A percentile compares a stretch with the other conserved stretches of the same genome.
Conservation (phyloP, 1,284 basidiomycete genomes). For the Ustilago bromivora region DNA sequence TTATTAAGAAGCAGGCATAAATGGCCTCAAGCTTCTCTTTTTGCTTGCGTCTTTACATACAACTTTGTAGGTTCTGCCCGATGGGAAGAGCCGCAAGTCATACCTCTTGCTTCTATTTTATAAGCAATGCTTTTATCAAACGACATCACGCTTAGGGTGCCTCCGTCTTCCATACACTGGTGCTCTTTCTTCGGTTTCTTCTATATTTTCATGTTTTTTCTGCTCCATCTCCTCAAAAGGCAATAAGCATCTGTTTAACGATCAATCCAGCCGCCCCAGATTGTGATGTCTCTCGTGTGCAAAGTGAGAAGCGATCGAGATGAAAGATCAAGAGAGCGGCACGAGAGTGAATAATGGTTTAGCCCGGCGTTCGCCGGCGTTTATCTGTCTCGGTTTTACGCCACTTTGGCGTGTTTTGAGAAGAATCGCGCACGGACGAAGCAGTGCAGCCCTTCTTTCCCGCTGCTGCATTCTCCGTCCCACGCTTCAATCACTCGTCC, state of each 20-base stretch:
- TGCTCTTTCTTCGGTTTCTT: conserved; percentile 1
- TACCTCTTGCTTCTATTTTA: neutral
- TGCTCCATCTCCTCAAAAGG: neutral
- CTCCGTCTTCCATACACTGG: neutral
- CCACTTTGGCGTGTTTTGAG: neutral
- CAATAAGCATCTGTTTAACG: neutral
- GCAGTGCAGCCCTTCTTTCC: neutral
- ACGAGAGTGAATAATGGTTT: neutral
- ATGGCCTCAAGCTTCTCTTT: neutral
- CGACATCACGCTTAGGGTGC: neutral
- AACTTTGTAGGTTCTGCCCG: neutral
- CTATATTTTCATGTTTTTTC: conserved; percentile 3
- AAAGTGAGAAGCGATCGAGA: too few species aligned
- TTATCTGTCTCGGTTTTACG: neutral
- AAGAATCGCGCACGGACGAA: neutral
- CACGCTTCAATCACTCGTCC: neutral
- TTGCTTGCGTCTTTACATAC: too few species aligned
- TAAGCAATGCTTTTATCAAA: neutral
- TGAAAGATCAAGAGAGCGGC: too few species aligned
- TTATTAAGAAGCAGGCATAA: conserved; percentile 56
- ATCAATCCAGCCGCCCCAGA: neutral
- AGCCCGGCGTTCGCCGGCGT: neutral
- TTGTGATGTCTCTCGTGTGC: too few species aligned
- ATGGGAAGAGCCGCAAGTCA: neutral
- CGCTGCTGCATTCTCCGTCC: neutral